Base-by-base conservation (phyloP, 331 rosid genomes). In the Quercus phellos region DNA sequence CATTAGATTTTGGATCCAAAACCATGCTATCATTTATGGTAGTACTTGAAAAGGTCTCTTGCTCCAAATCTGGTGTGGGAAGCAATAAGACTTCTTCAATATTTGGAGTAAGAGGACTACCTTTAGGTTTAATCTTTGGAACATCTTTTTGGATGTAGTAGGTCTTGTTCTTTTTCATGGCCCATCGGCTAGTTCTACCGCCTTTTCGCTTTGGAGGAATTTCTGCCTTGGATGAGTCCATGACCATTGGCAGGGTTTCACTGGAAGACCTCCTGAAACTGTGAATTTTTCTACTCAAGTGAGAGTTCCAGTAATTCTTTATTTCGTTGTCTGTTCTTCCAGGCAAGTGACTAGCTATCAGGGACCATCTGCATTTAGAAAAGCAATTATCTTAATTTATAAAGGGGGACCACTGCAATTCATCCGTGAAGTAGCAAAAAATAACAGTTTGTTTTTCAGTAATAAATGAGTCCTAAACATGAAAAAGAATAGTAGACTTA, bases 321-420 rank as follows among this genome's bases (percentile, higher is more conserved):
- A 93, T 91, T 74, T 93, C 98, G 74, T 93, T 93, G 86, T 93
- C 98, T 2, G 98, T 93, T 90, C 98, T 84, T 16, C 98, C 98
- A 0, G 93, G 89, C 70, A 93, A 68, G 38, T 93, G 90, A 72
- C 90, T 82, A 2, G 98, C 98, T 32, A 93, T 93, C 73, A 88
- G 46, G 7, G 98, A 93, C 98, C 98, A 93, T 85, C 97, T 92
- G 86, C 43, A 77, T 27, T 27, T 46, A 46, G 53, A 46, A 46
- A 46, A 46, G 14, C 17, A 46, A 12, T 11, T 46, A 46, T 13
- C 4, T 46, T 24, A 24, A 24, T 24, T 46, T 46, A 46, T 46
- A 13, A 46, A 38, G 46, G 46, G 12, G 8, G 46, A 38, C 46
- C 46, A 38, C 46, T 2, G 12, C 46, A 38, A 38, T 38, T 38